Evolutionary conservation across 2,329 filamentous ascomycete species (phyloP), one percentile per base, ranked within the genome.

Genomic region (Leptographium flavum): DNA sequence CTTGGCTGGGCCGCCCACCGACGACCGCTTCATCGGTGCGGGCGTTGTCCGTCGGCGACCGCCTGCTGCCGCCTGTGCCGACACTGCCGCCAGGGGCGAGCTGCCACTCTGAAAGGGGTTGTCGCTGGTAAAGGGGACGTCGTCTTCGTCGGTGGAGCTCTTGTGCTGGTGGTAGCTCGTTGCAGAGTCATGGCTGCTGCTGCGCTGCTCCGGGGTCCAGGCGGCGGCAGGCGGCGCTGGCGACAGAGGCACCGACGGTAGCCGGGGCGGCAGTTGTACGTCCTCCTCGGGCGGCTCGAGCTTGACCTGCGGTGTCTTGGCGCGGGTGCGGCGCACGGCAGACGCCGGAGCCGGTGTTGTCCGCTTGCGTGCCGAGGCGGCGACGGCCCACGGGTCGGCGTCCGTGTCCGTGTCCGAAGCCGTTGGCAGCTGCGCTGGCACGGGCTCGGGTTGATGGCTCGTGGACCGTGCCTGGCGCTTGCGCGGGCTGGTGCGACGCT

Each of bases 81-180:
- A 49, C 7, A 47, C 41, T 1, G 62, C 60, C n/a, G 65, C 58
- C 6, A 72, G 62, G 2, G 85, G 80, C 10, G 85, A 82, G 60
- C 81, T 83, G 35, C 87, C 83, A 57, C 83, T 85, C 60, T 96
- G 90, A 58, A 96, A 96, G 0, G 90, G 88, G 56, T 96, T 96
- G 45, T 95, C 87, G 53, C 81, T 74, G 2, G 83, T 87, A 61
- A 96, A 96, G 37, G 22, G 72, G 7, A 14, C 17, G 3, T 49
- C 47, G 17, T 47, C n/a, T n/a, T n/a, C 41, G 23, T 67, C 63
- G 21, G 60, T 58, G 19, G 62, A 60, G 40, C 41, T 47, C 40
- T 35, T 33, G 17, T 27, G 38, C 28, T 76, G 72, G 43, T 74
- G 71, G 52, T 76, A n/a, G n/a, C n/a, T n/a, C n/a, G n/a, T n/a